Conservation (phyloP, 2,329 filamentous ascomycete genomes). For the Pseudocercospora crystallina region DNA sequence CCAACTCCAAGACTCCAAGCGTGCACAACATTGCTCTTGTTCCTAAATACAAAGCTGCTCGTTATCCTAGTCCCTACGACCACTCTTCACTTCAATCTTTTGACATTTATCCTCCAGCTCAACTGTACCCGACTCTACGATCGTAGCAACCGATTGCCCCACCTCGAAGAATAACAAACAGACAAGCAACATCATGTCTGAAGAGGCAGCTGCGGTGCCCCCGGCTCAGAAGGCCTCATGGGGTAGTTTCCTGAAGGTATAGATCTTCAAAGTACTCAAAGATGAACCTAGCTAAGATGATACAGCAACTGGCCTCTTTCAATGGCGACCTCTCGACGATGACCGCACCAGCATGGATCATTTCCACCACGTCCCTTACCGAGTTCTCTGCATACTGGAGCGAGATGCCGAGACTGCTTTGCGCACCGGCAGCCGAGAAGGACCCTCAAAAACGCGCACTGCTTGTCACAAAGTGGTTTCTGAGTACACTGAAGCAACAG, state of each 20-base stretch:
- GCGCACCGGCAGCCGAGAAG: conserved; percentile 75
- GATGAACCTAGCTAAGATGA: conserved; percentile 2
- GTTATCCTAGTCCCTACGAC: too few species aligned
- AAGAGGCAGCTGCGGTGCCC: conserved; percentile 49
- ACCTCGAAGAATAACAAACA: too few species aligned
- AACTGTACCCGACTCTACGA: too few species aligned
- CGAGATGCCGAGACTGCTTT: conserved; percentile 65
- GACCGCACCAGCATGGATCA: conserved; percentile 57
- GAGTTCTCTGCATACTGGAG: conserved; percentile 60
- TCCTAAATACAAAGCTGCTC: too few species aligned
- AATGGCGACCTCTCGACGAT: conserved; percentile 58
- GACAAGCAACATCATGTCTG: conserved; percentile 16
- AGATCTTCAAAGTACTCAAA: background rate
- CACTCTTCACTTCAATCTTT: too few species aligned
- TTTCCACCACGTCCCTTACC: conserved; percentile 55
- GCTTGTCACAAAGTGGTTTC: conserved; percentile 93
- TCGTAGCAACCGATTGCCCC: too few species aligned
- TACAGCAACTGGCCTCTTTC: conserved; percentile 55
- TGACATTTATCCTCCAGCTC: too few species aligned
- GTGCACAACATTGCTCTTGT: too few species aligned
- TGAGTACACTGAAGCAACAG: conserved; percentile 89
- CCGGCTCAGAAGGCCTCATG: conserved; percentile 48
- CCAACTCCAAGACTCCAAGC: too few species aligned
- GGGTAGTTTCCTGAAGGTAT: conserved; percentile 52
- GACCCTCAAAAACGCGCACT: conserved; percentile 80